Base-by-base conservation (phyloP, 352 stramenopile genomes). In the Elongisporangium undulatum region DNA sequence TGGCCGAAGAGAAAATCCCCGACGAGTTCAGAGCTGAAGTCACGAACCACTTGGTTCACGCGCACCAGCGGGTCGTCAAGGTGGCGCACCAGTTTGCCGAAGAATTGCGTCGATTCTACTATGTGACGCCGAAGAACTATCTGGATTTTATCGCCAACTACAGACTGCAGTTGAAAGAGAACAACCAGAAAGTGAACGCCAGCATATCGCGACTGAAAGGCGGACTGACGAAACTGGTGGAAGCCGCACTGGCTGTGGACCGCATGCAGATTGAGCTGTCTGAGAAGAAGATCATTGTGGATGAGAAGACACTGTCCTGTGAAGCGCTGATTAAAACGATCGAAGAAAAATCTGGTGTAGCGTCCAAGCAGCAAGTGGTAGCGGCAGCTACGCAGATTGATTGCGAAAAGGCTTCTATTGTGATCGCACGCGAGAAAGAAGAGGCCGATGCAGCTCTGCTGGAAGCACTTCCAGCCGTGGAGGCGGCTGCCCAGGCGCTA, bases 41-140 rank as follows among this genome's bases (percentile, higher is more conserved):
- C 23, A 90, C 84, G 0, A 90, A 95, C 54, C 87, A 97, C 58
- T 79, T 98, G 48, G 94, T 98, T 0, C 83, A 96, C 51, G 90
- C 91, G 0, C 95, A 98, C 67, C 66, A 97, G 58, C 79, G 87
- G 6, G 94, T 98, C 3, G 90, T 98, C 10, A 76, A 76, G 1
- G 84, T 96, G n/a, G 92, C 92, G 3, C 75, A 89, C 48, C 79
- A 92, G 34, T 98, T 98, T 63, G 89, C 84, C 0, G 82, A 95
- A 38, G 91, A 98, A 51, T 66, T 98, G 19, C 76, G 94, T 17
- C 81, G 95, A 0, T 87, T 96, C 67, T 98, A 98, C 77, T 98
- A 98, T 67, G 95, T 98, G n/a, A 98, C 95, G 3, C 95, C 95
- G 0, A 98, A 98, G 68, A 98, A 98, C 64, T 98, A 98, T 58